Evolutionary conservation across 2,329 filamentous ascomycete genomes (phyloP).

Genomic region (Talaromyces sp.): DNA sequence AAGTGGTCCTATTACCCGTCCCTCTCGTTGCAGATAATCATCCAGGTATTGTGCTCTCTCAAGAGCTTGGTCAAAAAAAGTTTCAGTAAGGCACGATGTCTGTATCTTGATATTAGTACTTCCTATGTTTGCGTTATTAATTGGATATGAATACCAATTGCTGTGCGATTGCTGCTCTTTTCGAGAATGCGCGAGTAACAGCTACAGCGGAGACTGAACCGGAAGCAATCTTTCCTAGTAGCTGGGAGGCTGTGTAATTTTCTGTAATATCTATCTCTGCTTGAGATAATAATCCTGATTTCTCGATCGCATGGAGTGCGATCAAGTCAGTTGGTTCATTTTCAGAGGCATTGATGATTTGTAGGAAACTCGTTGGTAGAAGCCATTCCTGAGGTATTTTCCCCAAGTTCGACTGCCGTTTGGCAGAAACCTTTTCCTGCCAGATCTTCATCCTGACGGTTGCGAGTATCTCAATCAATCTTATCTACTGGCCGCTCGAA

Average conservation of each 20-base stretch:
- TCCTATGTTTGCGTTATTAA: background rate
- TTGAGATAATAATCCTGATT: background rate
- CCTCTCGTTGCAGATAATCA: background rate
- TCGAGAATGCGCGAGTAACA: slow-evolving; percentile 45
- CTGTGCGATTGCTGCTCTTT: slow-evolving; percentile 31
- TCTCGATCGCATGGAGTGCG: background rate
- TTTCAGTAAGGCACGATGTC: slow-evolving; percentile 7
- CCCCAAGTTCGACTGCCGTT: background rate
- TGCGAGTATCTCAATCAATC: no score
- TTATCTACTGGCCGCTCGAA: no score
- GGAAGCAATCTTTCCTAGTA: background rate
- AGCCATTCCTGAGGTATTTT: background rate
- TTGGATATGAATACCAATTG: slow-evolving; percentile 18
- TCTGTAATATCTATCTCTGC: slow-evolving; percentile 12
- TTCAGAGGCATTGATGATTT: background rate
- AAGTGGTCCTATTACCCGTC: slow-evolving; percentile 41
- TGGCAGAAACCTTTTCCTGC: background rate
- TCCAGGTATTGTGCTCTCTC: background rate
- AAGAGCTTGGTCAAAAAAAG: slow-evolving; percentile 3
- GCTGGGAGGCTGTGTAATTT: background rate
- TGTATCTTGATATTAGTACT: background rate
- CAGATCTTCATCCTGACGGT: background rate
- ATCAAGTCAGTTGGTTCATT: background rate
- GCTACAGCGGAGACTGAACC: slow-evolving; percentile 4
- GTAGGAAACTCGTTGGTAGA: background rate